Conservation (phyloP, 148 eudicot genomes). For the Polygonum maritimum region DNA sequence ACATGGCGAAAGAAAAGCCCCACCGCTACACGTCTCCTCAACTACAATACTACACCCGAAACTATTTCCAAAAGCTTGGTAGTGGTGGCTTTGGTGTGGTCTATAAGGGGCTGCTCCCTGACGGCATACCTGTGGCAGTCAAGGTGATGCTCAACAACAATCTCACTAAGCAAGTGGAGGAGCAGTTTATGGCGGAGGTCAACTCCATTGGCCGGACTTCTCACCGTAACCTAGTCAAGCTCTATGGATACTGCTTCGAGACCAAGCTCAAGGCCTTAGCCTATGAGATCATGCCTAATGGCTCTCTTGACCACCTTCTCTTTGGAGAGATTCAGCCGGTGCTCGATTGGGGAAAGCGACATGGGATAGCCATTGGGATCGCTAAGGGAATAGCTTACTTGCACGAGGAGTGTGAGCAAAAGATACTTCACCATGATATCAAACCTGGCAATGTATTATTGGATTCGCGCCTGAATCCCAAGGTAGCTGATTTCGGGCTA, state of each 20-base stretch:
- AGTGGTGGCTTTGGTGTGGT: constrained; percentile 24
- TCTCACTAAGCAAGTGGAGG: constrained; percentile 17
- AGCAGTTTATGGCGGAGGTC: constrained; percentile 31
- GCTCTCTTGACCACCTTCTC: constrained; percentile 17
- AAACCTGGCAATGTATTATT: constrained; percentile 26
- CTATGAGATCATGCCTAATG: constrained; percentile 25
- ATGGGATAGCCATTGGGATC: constrained; percentile 20
- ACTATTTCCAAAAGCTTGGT: constrained; percentile 19
- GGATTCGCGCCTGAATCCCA: constrained; percentile 17
- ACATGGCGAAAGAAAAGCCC: constrained; percentile 27
- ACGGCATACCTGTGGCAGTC: constrained; percentile 16
- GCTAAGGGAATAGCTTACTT: constrained; percentile 24
- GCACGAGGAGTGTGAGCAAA: constrained; percentile 22
- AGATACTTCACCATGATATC: constrained; percentile 23
- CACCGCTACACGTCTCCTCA: constrained; percentile 18
- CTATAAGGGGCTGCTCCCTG: constrained; percentile 22
- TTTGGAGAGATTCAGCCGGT: neutral
- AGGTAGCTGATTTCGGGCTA: constrained; percentile 25
- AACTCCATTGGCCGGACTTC: constrained; percentile 24
- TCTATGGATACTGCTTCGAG: constrained; percentile 26
- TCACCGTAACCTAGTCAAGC: constrained; percentile 22
- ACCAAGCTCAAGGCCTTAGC: constrained; percentile 21
- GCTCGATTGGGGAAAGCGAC: constrained; percentile 5
- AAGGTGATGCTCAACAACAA: constrained; percentile 22
- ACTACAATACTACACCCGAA: constrained; percentile 14